phyloP scores from a whole-genome alignment of 2,329 filamentous ascomycete species.

The Aspergillus sp. region DNA sequence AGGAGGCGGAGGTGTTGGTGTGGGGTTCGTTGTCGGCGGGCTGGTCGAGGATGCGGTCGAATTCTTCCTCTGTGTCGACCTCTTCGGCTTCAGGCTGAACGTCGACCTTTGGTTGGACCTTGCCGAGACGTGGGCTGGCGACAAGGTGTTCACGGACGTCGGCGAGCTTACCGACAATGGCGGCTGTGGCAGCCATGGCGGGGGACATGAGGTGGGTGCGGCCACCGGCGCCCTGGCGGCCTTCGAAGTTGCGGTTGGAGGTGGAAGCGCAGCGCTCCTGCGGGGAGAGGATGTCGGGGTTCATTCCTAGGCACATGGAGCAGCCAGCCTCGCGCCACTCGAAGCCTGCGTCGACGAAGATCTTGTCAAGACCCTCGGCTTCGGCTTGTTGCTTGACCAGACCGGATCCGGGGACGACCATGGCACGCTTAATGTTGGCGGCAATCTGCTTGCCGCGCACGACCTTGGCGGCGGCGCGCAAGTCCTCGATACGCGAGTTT shows the following conservation, averaged over 20 bases:
- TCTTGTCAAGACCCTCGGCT: conserved; percentile 86
- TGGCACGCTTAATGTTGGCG: conserved; percentile 85
- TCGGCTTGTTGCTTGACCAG: conserved; percentile 93
- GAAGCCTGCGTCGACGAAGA: conserved; percentile 89
- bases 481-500: conserved; percentile 94
- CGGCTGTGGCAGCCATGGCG: conserved; percentile 91
- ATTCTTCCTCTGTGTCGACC: conserved; percentile 63
- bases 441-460: conserved; percentile 88
- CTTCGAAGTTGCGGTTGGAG: conserved; percentile 97
- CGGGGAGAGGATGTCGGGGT: conserved; percentile 92
- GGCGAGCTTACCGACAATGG: conserved; percentile 85
- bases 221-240: conserved; percentile 87
- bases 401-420: conserved; percentile 96
- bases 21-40: conserved; percentile 67
- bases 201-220: conserved; percentile 96
- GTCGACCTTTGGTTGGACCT: conserved; percentile 62
- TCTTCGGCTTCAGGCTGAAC: conserved; percentile 65
- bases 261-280: conserved; percentile 93
- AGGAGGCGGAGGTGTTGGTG: conserved; percentile 60
- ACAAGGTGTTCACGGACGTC: conserved; percentile 81
- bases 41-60: conserved; percentile 66
- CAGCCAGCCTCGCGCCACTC: conserved; percentile 98
- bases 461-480: conserved; percentile 82
- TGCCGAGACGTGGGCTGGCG: conserved; percentile 48
- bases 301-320: conserved; percentile 99